phyloP scores from a whole-genome alignment of 2,329 filamentous ascomycete genomes.

The Helotiales sp. region DNA sequence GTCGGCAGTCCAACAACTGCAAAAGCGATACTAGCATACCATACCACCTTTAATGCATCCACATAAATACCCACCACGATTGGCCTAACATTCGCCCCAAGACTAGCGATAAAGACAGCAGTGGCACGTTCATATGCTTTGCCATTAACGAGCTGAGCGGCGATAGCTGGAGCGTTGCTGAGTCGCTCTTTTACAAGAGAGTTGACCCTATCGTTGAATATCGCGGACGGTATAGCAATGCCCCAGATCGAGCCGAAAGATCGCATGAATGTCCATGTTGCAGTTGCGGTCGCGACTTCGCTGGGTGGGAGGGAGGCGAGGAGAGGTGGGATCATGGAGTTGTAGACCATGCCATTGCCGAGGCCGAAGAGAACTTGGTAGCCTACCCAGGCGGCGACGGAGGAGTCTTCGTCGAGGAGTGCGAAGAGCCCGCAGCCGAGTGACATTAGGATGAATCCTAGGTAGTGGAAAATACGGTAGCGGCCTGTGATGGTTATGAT shows the following conservation, averaged over 20 bases:
- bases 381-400: slow-evolving; percentile 60
- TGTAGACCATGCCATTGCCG: slow-evolving; percentile 71
- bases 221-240: slow-evolving; percentile 19
- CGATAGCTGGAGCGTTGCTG: neutral
- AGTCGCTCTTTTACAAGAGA: slow-evolving; percentile 1
- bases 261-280: slow-evolving; percentile 67
- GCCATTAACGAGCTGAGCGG: slow-evolving; percentile 11
- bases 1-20: slow-evolving; percentile 19
- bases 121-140: slow-evolving; percentile 23
- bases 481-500: slow-evolving; percentile 66
- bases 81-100: neutral
- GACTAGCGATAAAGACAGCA: slow-evolving; percentile 10
- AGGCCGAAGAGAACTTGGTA: slow-evolving; percentile 67
- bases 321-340: slow-evolving; percentile 69
- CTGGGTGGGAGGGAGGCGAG: slow-evolving; percentile 65
- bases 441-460: slow-evolving; percentile 62
- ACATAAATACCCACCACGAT: slow-evolving; percentile 21
- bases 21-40: slow-evolving; percentile 22
- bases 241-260: slow-evolving; percentile 24
- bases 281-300: slow-evolving; percentile 69
- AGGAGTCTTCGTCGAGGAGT: slow-evolving; percentile 60
- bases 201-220: slow-evolving; percentile 21
- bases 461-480: slow-evolving; percentile 64
- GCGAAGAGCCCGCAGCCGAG: slow-evolving; percentile 69
- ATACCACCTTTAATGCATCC: slow-evolving; percentile 15